Conservation (phyloP, 179 eudicot genomes). For the Actinidia chinensis region DNA sequence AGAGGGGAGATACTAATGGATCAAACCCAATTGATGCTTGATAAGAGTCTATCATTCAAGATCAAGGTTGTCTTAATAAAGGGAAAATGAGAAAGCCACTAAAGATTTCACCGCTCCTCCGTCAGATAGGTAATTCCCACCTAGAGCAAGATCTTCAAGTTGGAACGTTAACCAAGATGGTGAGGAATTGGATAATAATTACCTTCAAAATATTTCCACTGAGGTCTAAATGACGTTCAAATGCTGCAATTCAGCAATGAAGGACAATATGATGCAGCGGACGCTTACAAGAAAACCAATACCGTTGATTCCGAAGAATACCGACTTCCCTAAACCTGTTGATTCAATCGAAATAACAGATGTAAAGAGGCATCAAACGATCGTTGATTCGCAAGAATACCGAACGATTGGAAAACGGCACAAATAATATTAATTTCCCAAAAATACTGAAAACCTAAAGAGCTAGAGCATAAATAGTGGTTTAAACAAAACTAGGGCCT, state of each 20-base stretch:
- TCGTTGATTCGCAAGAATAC: too few species aligned
- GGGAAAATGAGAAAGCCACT: constrained; percentile 13
- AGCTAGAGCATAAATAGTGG: too few species aligned
- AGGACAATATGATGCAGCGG: too few species aligned
- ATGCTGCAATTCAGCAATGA: constrained; percentile 13
- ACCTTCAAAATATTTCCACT: background rate
- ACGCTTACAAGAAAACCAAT: too few species aligned
- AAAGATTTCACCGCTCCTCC: background rate
- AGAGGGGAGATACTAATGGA: constrained; percentile 20
- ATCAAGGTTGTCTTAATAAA: background rate
- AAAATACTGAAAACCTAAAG: too few species aligned
- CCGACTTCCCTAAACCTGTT: too few species aligned
- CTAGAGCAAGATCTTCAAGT: constrained; percentile 23
- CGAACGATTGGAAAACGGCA: too few species aligned
- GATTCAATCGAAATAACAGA: too few species aligned
- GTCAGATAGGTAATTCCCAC: background rate
- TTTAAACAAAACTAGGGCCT: too few species aligned
- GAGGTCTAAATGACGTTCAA: background rate
- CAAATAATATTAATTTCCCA: too few species aligned
- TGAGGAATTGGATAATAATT: constrained; percentile 26
- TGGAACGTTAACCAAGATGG: constrained; percentile 21
- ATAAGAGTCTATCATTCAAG: background rate
- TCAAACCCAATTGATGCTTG: constrained; percentile 21
- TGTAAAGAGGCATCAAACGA: too few species aligned
- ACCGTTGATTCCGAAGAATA: too few species aligned